These are phyloP conservation scores for Loxodes magnus DNA, from an alignment of 73 alveolate species.

Conservation along the genomic window DNA sequence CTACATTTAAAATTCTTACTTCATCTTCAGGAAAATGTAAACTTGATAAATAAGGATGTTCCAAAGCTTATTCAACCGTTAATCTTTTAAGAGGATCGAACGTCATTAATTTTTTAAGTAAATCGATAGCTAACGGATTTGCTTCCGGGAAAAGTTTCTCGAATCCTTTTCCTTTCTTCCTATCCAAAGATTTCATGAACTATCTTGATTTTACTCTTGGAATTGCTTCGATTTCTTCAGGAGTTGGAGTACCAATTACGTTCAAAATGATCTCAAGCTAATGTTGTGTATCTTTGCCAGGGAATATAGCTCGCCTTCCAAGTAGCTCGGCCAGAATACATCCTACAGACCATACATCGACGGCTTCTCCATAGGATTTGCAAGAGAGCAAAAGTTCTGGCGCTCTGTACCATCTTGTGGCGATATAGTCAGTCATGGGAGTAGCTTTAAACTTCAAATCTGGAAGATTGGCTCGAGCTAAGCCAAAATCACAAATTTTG, in stretches of 20 bases:
- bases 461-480: conserved; percentile 50
- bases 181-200: conserved; percentile 23
- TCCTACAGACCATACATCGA: conserved; percentile 86
- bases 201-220: conserved; percentile 25
- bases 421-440: conserved; percentile 66
- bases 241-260: conserved; percentile 75
- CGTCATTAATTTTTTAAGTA: conserved; percentile 76
- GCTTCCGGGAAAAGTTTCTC: conserved; percentile 54
- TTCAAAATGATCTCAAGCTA: conserved; percentile 73
- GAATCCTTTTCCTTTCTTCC: conserved; percentile 40
- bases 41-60: conserved; percentile 87
- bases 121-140: conserved; percentile 68
- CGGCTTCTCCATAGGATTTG: conserved; percentile 66
- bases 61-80: conserved; percentile 67
- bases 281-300: conserved; percentile 68
- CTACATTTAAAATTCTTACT: too few relatives aligned
- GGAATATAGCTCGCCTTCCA: conserved; percentile 72
- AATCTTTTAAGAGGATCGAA: conserved; percentile 71
- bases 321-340: conserved; percentile 74
- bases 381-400: conserved; percentile 89
- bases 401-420: conserved; percentile 92
- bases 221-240: conserved; percentile 32
- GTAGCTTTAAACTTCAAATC: conserved; percentile 36
- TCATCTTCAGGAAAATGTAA: conserved; percentile 78
- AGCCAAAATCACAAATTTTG: conserved; percentile 82